Evolutionary conservation across 805 yeast genomes (phyloP).

Genomic region (Nakazawaea holstii): DNA sequence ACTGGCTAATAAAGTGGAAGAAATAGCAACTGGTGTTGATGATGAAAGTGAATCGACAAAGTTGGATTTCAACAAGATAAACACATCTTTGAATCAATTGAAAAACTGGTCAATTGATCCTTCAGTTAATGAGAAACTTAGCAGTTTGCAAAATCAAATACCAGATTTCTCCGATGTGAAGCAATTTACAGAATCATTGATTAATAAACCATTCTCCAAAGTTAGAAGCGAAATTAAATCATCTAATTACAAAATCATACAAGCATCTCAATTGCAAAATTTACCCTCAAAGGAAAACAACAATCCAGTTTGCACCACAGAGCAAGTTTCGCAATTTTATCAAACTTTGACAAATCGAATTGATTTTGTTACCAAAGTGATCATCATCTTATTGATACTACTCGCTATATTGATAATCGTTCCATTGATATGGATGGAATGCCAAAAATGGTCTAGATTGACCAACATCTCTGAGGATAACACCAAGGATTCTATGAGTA

Average conservation of each 20-base stretch:
- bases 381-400: conserved; percentile 24
- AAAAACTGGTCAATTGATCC: conserved; percentile 60
- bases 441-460: conserved; percentile 41
- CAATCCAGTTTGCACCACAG: not conserved
- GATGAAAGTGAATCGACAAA: conserved; percentile 23
- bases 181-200: conserved; percentile 46
- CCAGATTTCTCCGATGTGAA: conserved; percentile 66
- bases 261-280: not conserved
- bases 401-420: conserved; percentile 35
- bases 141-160: conserved; percentile 40
- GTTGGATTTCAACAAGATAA: conserved; percentile 39
- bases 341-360: conserved; percentile 7
- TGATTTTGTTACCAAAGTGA: not conserved
- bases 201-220: conserved; percentile 55
- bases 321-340: not conserved
- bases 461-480: conserved; percentile 24
- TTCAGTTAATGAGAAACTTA: conserved; percentile 53
- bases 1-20: conserved; percentile 46
- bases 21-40: conserved; percentile 47
- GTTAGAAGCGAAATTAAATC: conserved; percentile 34
- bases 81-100: conserved; percentile 52
- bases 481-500: conserved; percentile 14
- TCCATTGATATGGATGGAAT: conserved; percentile 40
- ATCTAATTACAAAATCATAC: conserved; percentile 18
- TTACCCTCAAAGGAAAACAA: not conserved